Conservation (phyloP, 352 stramenopile species). For the Phytophthora melonis region DNA sequence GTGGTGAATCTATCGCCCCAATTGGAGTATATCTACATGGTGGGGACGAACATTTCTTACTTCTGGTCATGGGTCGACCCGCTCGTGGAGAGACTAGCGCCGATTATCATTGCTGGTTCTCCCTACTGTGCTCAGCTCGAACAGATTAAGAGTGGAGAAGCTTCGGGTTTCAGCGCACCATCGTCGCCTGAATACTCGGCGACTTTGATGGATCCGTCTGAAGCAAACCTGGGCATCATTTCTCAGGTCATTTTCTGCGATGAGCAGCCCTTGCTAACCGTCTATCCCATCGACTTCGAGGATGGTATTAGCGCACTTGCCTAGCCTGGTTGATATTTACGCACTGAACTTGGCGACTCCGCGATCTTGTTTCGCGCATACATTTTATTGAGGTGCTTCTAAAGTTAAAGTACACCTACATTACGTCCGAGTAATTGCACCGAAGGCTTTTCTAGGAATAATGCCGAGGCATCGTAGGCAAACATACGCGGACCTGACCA, state of each 20-base stretch:
- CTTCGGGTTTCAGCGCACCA: background rate
- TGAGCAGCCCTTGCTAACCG: background rate
- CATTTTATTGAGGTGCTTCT: too few species aligned
- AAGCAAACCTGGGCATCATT: slow-evolving; percentile 17
- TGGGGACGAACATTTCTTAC: background rate
- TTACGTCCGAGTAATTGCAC: too few species aligned
- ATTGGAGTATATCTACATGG: background rate
- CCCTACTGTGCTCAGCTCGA: background rate
- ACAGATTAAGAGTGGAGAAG: background rate
- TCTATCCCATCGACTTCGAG: slow-evolving; percentile 18
- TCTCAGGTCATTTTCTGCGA: slow-evolving; percentile 11
- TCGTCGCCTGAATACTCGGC: background rate
- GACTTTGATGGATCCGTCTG: slow-evolving; percentile 17
- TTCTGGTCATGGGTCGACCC: slow-evolving; percentile 2
- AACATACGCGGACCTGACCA: too few species aligned
- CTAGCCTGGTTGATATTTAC: background rate
- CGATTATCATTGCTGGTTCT: background rate
- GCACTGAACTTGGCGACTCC: too few species aligned
- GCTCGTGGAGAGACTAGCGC: background rate
- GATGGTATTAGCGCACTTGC: slow-evolving; percentile 20
- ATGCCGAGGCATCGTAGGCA: too few species aligned
- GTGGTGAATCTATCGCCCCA: background rate
- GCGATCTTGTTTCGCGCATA: too few species aligned
- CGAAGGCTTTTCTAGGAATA: too few species aligned
- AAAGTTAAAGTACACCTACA: too few species aligned